Evolutionary conservation across 2,329 filamentous ascomycete species (phyloP), one percentile per base, ranked within the genome.

Genomic region (Clonostachys rosea): DNA sequence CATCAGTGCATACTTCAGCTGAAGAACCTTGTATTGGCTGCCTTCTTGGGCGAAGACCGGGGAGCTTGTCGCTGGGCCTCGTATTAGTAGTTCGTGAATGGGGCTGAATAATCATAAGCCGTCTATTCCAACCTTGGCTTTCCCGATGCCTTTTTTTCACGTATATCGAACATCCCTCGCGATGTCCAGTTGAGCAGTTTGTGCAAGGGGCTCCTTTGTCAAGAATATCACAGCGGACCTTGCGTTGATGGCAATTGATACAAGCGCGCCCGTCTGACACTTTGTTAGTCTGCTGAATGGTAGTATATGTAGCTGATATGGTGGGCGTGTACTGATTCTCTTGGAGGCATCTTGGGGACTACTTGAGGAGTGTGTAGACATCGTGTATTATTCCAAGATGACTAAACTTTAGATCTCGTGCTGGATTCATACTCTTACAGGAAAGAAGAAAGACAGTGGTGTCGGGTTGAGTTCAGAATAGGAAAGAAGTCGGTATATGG

Each of bases 151-250:
- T 67, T 51, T 73, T 73, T 57, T 75, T 76, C 54, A 76, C 71
- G 50, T 75, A 75, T 24, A 76, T 68, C 33, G 60, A 66, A 47
- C 74, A 77, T 46, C 69, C 67, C 14, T 57, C 43, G 46, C 66
- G 67, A 17, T 66, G 61, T 36, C 71, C 67, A 18, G 64, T 61
- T 34, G 62, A 62, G 49, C 74, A 77, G 50, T 75, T 75, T 45
- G 73, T 70, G 53, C 74, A 77, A 1, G 74, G 74, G 1, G 67
- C 54, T 14, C 74, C 74, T 33, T 70, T 69, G 17, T 63, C 53
- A 46, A 73, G 65, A 40, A 75, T 68, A 57, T 77, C 74, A 50
- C 74, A 77, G 50, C 71, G 70, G 43, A 77, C 69, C 56, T 77
- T 77, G 49, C 73, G 69, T 44, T 68, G 70, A 56, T 77, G 74